Base-by-base conservation (phyloP, 2,329 filamentous ascomycete species). In the Aspergillus sp. region DNA sequence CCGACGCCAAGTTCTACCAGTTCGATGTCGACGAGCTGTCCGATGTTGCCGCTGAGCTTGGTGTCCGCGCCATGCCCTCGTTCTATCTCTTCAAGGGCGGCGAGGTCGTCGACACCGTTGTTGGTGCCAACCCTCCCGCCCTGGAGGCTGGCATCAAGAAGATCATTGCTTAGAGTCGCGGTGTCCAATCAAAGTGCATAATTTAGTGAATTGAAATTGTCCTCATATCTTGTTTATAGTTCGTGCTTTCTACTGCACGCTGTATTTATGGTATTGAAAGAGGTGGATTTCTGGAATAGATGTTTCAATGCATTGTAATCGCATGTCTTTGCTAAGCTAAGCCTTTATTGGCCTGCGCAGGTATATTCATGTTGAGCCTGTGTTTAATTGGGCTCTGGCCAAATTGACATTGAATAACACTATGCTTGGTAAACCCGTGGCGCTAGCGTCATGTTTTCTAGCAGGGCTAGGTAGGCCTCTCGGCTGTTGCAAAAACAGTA, bases 51-150 rank as follows among this genome's bases (percentile, higher is more conserved):
- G 83, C 88, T 69, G 86, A 95, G 72, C 86, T 95, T 62, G 86
- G 85, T 63, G 85, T 98, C 74, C 86, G 90, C 67, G 92, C 93
- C 73, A 96, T 98, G 92, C 93, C 93, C 56, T 96, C 91, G 27
- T 96, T 98, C 80, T 70, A 89, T 56, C 75, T 96, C 70, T 96
- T 92, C 85, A 90, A 91, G 83, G 77, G 87, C 66, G 91, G 89
- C 64, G 75, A 90, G 75, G 89, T 90, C 81, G 76, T 86, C 37
- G 81, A 78, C 44, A 88, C 91, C 77, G 78, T 96, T 58, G 85
- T 95, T 27, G 93, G 93, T 62, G 92, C 91, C 68, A 91, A 91
- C 79, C 88, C 88, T n/a, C 74, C 76, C 49, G 86, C 82, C n/a
- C 78, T 96, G 58, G 75, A 84, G 76, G 75, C 68, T 54, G 69